Conservation (phyloP, 768 basidiomycete species). For the Baorangia bicolor region DNA sequence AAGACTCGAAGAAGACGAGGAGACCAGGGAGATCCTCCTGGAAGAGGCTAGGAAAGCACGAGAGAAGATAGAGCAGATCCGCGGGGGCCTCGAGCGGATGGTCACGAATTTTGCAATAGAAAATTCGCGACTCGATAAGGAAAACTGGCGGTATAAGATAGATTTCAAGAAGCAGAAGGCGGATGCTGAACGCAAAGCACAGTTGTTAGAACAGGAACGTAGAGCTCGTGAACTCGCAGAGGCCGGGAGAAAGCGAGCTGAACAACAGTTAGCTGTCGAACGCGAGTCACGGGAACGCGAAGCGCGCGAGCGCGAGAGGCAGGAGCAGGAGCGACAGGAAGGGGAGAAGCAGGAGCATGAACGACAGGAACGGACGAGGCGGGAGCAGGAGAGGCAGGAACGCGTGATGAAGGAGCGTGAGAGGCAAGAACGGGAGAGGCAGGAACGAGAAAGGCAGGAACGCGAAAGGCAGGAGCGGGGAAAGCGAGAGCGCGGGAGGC, state of each 20-base stretch:
- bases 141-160: conserved; percentile 24
- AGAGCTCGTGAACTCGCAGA: conserved; percentile 26
- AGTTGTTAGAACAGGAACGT: conserved; percentile 26
- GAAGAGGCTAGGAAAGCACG: conserved; percentile 41
- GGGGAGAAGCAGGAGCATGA: neutral
- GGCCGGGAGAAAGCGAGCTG: conserved; percentile 11
- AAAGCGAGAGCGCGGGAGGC: neutral
- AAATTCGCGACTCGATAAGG: conserved; percentile 30
- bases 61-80: conserved; percentile 41
- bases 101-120: conserved; percentile 37
- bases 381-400: neutral
- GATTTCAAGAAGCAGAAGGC: conserved; percentile 19
- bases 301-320: neutral
- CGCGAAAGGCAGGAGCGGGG: neutral
- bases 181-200: conserved; percentile 17
- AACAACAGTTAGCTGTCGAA: conserved; percentile 21
- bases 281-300: conserved; percentile 9
- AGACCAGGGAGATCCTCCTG: conserved; percentile 42
- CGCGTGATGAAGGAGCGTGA: neutral
- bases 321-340: neutral
- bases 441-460: neutral
- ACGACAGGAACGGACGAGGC: neutral
- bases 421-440: neutral
- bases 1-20: conserved; percentile 42
- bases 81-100: conserved; percentile 40